Conservation (phyloP, 495 filamentous ascomycete genomes). For the Penicillium canescens region DNA sequence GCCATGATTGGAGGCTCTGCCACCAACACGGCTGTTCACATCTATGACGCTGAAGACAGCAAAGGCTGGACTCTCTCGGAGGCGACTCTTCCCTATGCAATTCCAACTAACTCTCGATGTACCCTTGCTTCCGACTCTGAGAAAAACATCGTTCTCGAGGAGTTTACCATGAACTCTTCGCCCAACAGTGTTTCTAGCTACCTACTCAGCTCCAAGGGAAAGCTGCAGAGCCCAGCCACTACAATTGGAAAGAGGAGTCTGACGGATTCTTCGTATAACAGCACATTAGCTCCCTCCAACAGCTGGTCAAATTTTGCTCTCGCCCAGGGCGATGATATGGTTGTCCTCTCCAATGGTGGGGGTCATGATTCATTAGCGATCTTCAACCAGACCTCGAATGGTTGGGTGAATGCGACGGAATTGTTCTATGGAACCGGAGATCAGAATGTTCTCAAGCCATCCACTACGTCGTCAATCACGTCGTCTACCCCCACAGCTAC, state of each 20-base stretch:
- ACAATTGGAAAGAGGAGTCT: slow-evolving; percentile 43
- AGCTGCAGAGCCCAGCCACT: slow-evolving; percentile 33
- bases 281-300: slow-evolving; percentile 62
- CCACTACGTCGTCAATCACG: slow-evolving; percentile 33
- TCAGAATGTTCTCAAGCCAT: slow-evolving; percentile 37
- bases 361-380: slow-evolving; percentile 61
- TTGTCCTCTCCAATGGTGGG: slow-evolving; percentile 78
- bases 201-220: slow-evolving; percentile 51
- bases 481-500: slow-evolving; percentile 42
- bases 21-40: slow-evolving; percentile 66
- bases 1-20: slow-evolving; percentile 74
- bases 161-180: slow-evolving; percentile 71
- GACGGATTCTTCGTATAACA: slow-evolving; percentile 81
- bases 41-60: slow-evolving; percentile 46
- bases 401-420: slow-evolving; percentile 75
- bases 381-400: slow-evolving; percentile 77
- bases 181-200: slow-evolving; percentile 77
- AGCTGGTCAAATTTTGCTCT: slow-evolving; percentile 64
- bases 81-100: slow-evolving; percentile 55
- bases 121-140: slow-evolving; percentile 69
- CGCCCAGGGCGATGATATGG: slow-evolving; percentile 58
- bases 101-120: slow-evolving; percentile 60
- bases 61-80: slow-evolving; percentile 66
- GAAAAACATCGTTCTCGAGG: slow-evolving; percentile 79
- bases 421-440: slow-evolving; percentile 55